Percentiles rank a stretch among this genome's conserved stretches.
These are phyloP conservation scores for Bombardia bombarda DNA, from an alignment of 495 filamentous ascomycete genomes.

Conservation along the genomic window DNA sequence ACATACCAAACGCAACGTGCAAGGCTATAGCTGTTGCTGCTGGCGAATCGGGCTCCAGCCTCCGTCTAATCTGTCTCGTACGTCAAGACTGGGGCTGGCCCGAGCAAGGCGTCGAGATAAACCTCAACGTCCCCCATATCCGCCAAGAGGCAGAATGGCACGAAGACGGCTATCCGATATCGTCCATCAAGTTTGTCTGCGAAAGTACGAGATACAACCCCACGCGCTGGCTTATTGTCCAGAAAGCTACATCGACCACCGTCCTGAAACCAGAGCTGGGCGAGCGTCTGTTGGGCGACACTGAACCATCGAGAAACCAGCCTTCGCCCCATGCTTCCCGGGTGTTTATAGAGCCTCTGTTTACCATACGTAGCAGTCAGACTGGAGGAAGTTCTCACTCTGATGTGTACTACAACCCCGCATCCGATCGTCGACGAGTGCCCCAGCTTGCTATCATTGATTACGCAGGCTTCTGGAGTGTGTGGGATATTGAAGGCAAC, in stretches of 20 bases:
- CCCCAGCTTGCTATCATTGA: constrained; percentile 67
- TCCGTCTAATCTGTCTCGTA: constrained; percentile 39
- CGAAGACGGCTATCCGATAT: constrained; percentile 50
- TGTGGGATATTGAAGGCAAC: constrained; percentile 54
- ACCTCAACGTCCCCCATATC: constrained; percentile 23
- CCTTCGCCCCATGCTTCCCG: constrained; percentile 10
- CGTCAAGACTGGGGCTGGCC: constrained; percentile 40
- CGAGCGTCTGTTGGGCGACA: no score
- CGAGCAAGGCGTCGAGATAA: constrained; percentile 27
- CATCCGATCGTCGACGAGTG: no score
- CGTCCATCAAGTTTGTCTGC: constrained; percentile 57
- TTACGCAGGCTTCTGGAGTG: constrained; percentile 60
- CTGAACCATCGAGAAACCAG: no score
- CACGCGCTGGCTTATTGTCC: constrained; percentile 54
- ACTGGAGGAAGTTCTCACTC: constrained; percentile 56
- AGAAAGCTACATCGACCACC: constrained; percentile 45
- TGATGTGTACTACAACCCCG: no score
- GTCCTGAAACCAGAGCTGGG: constrained; percentile 52
- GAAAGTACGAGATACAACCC: constrained; percentile 37
- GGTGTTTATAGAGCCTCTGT: constrained; percentile 54
- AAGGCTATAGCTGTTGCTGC: constrained; percentile 38
- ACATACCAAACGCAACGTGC: no score
- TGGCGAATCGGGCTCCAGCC: constrained; percentile 44
- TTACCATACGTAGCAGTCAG: constrained; percentile 42
- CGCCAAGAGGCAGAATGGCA: constrained; percentile 40